Evolutionary conservation across 345 rosid genomes (phyloP), one percentile per base, ranked within the genome.

Genomic region (Eucalyptus pauciflora): DNA sequence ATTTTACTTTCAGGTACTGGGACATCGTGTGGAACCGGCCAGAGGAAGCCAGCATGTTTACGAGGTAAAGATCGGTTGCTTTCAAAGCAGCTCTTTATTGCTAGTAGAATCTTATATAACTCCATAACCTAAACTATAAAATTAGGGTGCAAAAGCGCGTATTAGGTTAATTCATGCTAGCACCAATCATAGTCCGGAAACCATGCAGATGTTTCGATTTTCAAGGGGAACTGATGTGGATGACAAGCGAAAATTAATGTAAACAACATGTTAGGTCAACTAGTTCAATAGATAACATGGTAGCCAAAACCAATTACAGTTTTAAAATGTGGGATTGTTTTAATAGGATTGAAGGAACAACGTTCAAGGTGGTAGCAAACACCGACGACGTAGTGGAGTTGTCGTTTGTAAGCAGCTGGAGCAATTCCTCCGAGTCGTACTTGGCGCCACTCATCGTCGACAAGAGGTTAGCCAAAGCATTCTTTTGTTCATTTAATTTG

Each of bases 351-450:
- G 41, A 60, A 16, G 90, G 64, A 50, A 86, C 88, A 11, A 37
- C 37, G 83, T 87, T 90, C 49, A n/a, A 33, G 20, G 71, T 88
- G 46, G 48, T 88, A 85, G 54, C 85, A 56, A 29, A 86, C 29
- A 69, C 58, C 12, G 79, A 85, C 27, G 89, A 88, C 56, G 0
- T 50, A 20, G 87, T 90, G 3, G 91, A 90, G 86, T 16, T 90
- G n/a, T 90, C 91, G 1, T 90, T 90, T 86, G 29, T 85, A 14
- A 86, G 89, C 29, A 43, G 71, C n/a, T 90, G 91, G 91, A 51
- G 51, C 56, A 46, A 24, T 15, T 64, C 86, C 22, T 85, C 87
- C 4, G 31, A 41, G 12, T 43, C 87, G 5, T 4, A 8, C 80
- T 41, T 85, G 17, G 85, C 86, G 29, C 91, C 91, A 8, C 48